phyloP scores from a whole-genome alignment of 75 land plant genomes.

The Sequoiadendron giganteum region DNA sequence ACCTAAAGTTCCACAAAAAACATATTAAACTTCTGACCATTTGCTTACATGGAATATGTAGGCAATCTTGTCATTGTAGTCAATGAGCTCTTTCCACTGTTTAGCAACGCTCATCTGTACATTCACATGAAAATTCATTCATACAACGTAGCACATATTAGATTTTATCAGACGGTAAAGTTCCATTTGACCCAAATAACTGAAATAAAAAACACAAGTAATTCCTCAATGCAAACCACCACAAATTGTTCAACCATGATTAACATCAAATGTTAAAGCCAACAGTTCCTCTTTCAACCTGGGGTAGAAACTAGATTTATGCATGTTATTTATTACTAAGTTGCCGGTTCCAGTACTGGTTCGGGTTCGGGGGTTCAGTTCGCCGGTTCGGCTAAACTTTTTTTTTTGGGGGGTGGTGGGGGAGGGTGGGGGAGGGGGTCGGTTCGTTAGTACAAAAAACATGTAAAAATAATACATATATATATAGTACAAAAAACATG shows the following conservation, averaged over 20 bases:
- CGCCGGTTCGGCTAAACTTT: too few species aligned
- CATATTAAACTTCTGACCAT: neutral
- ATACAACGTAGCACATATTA: neutral
- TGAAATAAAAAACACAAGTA: neutral
- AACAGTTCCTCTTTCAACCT: neutral
- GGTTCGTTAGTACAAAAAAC: too few species aligned
- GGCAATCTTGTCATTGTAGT: slow-evolving; percentile 38
- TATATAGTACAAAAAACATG: too few species aligned
- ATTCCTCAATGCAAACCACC: neutral
- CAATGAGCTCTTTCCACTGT: slow-evolving; percentile 51
- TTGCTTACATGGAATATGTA: slow-evolving; percentile 44
- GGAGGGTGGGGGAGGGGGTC: too few species aligned
- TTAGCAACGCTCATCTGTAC: slow-evolving; percentile 43
- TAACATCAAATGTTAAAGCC: neutral
- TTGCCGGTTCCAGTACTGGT: too few species aligned
- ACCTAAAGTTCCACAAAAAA: neutral
- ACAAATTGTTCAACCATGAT: neutral
- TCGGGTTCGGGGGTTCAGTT: too few species aligned
- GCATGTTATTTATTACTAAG: neutral
- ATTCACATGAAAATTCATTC: neutral
- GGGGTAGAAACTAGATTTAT: neutral
- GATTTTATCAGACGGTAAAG: neutral
- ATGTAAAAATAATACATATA: too few species aligned
- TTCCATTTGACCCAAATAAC: neutral
- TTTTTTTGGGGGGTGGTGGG: too few species aligned